Conservation (phyloP, 176 grass and related monocot genomes). For the Avena atlantica region DNA sequence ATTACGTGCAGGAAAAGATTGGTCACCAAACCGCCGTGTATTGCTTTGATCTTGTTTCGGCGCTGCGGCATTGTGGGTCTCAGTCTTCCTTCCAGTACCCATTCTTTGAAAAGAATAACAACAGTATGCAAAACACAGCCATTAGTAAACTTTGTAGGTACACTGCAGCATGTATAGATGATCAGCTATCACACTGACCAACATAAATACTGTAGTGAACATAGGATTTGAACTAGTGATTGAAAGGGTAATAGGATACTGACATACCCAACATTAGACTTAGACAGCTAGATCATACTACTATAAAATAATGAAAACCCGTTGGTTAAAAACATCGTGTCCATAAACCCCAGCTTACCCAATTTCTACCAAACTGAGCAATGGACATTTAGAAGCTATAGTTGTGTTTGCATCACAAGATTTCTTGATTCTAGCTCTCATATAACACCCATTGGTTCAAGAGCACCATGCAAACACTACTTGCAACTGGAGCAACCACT, state of each 20-base stretch:
- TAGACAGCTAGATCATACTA: not conserved
- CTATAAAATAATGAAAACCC: not conserved
- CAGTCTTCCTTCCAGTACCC: constrained; percentile 55
- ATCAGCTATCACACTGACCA: constrained; percentile 31
- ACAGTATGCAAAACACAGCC: constrained; percentile 28
- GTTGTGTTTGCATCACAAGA: not conserved
- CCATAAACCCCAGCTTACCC: not conserved
- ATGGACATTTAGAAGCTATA: not conserved
- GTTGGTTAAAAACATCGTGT: not conserved
- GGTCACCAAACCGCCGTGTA: not conserved
- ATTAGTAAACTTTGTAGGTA: not conserved
- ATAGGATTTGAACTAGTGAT: not conserved
- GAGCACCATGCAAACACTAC: not conserved
- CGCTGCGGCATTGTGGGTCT: not conserved
- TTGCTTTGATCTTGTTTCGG: constrained; percentile 1
- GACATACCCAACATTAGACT: not conserved
- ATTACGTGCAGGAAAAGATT: constrained; percentile 40
- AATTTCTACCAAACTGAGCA: not conserved
- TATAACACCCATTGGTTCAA: not conserved
- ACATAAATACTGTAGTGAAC: constrained; percentile 21
- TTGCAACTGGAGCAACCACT: not conserved
- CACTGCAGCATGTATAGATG: not conserved
- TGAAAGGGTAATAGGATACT: not conserved
- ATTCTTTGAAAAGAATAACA: constrained; percentile 53
- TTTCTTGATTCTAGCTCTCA: constrained; percentile 2